phyloP scores from a whole-genome alignment of 441 rosid species.

The Eutrema salsugineum region DNA sequence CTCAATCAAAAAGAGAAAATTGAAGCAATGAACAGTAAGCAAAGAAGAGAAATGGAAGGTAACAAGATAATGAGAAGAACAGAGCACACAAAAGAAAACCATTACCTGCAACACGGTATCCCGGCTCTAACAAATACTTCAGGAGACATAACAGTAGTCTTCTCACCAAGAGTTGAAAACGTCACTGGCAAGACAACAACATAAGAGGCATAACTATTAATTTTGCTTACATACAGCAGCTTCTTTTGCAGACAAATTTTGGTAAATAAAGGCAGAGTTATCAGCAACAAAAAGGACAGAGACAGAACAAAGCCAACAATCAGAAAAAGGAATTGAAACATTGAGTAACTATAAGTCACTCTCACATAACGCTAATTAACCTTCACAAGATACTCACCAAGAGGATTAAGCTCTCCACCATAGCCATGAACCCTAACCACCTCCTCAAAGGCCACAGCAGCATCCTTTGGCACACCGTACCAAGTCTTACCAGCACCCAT shows the following conservation, averaged over 20 bases:
- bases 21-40: not conserved
- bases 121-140: conserved; percentile 91
- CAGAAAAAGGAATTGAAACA: not conserved
- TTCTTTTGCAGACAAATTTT: too few species aligned
- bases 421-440: conserved; percentile 95
- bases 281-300: not conserved
- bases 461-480: conserved; percentile 96
- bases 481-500: conserved; percentile 97
- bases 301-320: not conserved
- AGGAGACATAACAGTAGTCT: conserved; percentile 97
- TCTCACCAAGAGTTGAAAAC: conserved; percentile 90
- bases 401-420: conserved; percentile 94
- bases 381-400: conserved; percentile 49
- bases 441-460: conserved; percentile 92
- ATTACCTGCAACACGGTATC: conserved; percentile 96
- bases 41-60: not conserved
- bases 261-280: not conserved
- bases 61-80: conserved; percentile 5
- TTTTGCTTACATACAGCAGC: not conserved
- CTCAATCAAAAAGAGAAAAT: not conserved
- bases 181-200: conserved; percentile 54
- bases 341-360: not conserved
- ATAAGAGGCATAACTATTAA: conserved; percentile 13
- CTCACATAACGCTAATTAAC: not conserved
- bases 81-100: conserved; percentile 24